These are phyloP conservation scores for Aspergillus intermedius DNA, from an alignment of 2,329 filamentous ascomycete species.

Conservation along the genomic window DNA sequence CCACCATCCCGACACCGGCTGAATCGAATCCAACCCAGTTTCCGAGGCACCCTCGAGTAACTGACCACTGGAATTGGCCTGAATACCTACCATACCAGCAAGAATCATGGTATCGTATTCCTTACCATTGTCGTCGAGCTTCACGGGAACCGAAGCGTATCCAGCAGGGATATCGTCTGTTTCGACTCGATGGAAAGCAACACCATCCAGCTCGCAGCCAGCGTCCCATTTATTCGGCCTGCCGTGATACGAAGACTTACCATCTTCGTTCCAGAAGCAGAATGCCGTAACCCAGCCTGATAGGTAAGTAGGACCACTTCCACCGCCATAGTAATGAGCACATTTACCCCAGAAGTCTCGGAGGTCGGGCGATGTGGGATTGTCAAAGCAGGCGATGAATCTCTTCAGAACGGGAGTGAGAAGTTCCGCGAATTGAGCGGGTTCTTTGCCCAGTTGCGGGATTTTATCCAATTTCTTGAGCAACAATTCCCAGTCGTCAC, in stretches of 20 bases:
- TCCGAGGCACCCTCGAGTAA: neutral
- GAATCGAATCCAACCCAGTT: neutral
- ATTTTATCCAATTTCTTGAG: conserved; percentile 40
- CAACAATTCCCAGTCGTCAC: conserved; percentile 42
- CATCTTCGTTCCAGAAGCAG: conserved; percentile 39
- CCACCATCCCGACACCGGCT: conserved; percentile 1
- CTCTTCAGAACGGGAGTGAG: conserved; percentile 41
- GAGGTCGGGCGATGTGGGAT: neutral
- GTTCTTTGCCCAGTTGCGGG: conserved; percentile 39
- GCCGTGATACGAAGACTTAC: conserved; percentile 15
- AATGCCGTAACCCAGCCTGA: conserved; percentile 48
- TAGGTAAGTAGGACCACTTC: conserved; percentile 29
- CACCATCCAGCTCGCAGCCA: conserved; percentile 14
- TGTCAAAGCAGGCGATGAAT: conserved; percentile 32
- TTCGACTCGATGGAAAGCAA: conserved; percentile 17
- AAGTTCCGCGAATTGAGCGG: conserved; percentile 31
- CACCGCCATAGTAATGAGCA: conserved; percentile 19
- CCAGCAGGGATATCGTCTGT: conserved; percentile 21
- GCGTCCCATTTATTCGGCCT: neutral
- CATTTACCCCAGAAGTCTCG: conserved; percentile 10
- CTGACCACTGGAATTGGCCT: neutral
- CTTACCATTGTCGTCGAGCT: conserved; percentile 24
- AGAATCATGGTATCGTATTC: neutral
- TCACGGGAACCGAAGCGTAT: conserved; percentile 26
- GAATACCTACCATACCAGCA: neutral